Percentiles rank a stretch among this genome's conserved stretches.
Evolutionary conservation across 257 asterid genomes (phyloP).

Genomic region (Lavandula angustifolia): DNA sequence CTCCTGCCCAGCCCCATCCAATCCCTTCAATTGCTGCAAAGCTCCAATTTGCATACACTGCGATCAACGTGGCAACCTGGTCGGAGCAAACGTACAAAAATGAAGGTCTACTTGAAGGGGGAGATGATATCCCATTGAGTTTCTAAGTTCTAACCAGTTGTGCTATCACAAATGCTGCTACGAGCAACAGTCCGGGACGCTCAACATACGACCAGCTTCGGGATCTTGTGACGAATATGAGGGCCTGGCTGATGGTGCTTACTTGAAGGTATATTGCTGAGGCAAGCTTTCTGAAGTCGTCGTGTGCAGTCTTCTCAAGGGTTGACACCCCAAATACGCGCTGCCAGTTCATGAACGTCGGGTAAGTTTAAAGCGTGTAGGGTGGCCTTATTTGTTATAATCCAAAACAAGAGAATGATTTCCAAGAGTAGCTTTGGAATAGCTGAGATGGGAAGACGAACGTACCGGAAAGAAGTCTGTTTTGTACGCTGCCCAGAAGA

Average conservation of each 20-base stretch:
- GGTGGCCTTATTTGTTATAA: background rate
- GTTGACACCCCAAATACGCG: constrained; percentile 81
- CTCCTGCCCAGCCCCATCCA: constrained; percentile 99
- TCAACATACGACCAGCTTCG: constrained; percentile 89
- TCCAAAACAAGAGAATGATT: background rate
- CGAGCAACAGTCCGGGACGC: constrained; percentile 90
- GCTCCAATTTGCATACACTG: constrained; percentile 92
- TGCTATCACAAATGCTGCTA: constrained; percentile 75
- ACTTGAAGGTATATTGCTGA: constrained; percentile 96
- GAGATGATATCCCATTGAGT: background rate
- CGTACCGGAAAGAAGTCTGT: constrained; percentile 88
- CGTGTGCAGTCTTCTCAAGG: constrained; percentile 85
- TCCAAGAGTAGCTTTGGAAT: constrained; percentile 4
- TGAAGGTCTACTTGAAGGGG: constrained; percentile 7
- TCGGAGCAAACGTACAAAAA: constrained; percentile 15
- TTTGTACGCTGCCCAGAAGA: constrained; percentile 93
- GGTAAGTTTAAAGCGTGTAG: background rate
- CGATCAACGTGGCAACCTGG: constrained; percentile 92
- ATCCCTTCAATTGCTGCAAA: constrained; percentile 97
- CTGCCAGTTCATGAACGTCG: constrained; percentile 38
- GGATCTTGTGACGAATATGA: constrained; percentile 93
- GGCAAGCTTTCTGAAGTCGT: constrained; percentile 94
- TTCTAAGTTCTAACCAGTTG: constrained; percentile 58
- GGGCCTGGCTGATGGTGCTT: constrained; percentile 95
- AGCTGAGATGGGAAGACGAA: constrained; percentile 12